Evolutionary conservation across 2,329 filamentous ascomycete species (phyloP).

Genomic region (Bisporella sp.): DNA sequence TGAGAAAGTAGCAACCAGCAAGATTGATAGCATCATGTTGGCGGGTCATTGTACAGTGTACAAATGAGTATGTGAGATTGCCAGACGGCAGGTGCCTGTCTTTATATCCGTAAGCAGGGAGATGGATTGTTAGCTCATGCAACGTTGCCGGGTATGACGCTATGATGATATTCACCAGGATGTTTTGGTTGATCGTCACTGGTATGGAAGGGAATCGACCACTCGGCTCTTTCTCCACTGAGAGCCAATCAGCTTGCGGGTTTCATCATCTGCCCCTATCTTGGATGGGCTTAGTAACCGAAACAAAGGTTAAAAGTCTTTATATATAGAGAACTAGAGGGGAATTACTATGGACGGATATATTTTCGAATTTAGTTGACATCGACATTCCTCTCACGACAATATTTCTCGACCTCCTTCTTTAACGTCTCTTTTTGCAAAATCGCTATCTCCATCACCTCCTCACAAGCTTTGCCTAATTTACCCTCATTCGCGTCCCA

Average conservation of each 20-base stretch:
- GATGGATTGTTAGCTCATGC: no score
- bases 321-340: no score
- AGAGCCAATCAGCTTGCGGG: background rate
- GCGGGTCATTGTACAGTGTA: background rate
- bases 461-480: slow-evolving; percentile 34
- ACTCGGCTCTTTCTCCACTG: no score
- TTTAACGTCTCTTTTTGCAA: slow-evolving; percentile 58
- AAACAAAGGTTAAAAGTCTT: no score
- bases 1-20: background rate
- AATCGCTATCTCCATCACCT: slow-evolving; percentile 61
- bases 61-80: no score
- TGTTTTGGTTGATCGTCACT: no score
- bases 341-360: no score
- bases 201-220: no score
- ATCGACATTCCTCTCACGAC: slow-evolving; percentile 48
- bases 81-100: background rate
- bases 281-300: no score
- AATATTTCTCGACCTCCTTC: slow-evolving; percentile 73
- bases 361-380: background rate
- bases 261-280: no score
- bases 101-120: background rate
- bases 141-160: no score
- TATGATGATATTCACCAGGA: no score
- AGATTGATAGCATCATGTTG: background rate
- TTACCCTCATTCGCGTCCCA: slow-evolving; percentile 30